Percentiles rank a stretch among this genome's conserved stretches.
phyloP scores from a whole-genome alignment of 2,329 filamentous ascomycete genomes.

The Ophiocordyceps sinensis region DNA sequence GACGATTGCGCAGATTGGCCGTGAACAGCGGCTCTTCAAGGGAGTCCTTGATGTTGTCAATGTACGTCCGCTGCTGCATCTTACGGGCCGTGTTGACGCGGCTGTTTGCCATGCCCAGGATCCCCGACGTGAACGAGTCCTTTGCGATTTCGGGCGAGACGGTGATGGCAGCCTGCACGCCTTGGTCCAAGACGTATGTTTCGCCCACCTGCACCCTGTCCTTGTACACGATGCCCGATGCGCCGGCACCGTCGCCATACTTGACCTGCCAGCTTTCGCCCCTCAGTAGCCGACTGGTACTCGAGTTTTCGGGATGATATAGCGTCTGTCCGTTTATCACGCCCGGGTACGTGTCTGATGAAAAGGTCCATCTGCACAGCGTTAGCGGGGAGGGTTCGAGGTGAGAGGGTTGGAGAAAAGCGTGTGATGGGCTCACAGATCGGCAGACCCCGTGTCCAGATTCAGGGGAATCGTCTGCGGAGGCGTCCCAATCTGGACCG shows the following conservation, averaged over 20 bases:
- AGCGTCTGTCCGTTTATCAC: slow-evolving; percentile 36
- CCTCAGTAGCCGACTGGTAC: slow-evolving; percentile 25
- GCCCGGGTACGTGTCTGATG: slow-evolving; percentile 33
- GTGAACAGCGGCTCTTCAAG: slow-evolving; percentile 21
- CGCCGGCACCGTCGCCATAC: slow-evolving; percentile 52
- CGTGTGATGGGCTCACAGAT: slow-evolving; percentile 22
- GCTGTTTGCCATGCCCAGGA: slow-evolving; percentile 19
- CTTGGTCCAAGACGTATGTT: slow-evolving; percentile 44
- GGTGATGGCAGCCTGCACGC: slow-evolving; percentile 47
- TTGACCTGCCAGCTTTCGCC: slow-evolving; percentile 39
- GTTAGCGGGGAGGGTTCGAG: slow-evolving; percentile 1
- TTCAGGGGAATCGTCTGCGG: slow-evolving; percentile 47
- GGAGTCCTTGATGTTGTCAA: slow-evolving; percentile 18
- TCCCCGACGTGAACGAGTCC: slow-evolving; percentile 20
- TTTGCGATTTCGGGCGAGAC: slow-evolving; percentile 32
- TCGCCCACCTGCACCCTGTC: slow-evolving; percentile 49
- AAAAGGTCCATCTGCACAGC: slow-evolving; percentile 52
- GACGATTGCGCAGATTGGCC: slow-evolving; percentile 16
- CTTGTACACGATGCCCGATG: slow-evolving; percentile 48
- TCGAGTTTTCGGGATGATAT: slow-evolving; percentile 36
- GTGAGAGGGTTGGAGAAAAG: not conserved
- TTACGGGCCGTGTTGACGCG: slow-evolving; percentile 19
- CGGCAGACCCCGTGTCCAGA: slow-evolving; percentile 49
- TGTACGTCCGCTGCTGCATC: slow-evolving; percentile 16
- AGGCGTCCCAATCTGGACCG: slow-evolving; percentile 46